A percentile compares a stretch with the other conserved stretches of the same genome.
Conservation (phyloP, 176 grass and related monocot species). For the Rhynchospora pubera region DNA sequence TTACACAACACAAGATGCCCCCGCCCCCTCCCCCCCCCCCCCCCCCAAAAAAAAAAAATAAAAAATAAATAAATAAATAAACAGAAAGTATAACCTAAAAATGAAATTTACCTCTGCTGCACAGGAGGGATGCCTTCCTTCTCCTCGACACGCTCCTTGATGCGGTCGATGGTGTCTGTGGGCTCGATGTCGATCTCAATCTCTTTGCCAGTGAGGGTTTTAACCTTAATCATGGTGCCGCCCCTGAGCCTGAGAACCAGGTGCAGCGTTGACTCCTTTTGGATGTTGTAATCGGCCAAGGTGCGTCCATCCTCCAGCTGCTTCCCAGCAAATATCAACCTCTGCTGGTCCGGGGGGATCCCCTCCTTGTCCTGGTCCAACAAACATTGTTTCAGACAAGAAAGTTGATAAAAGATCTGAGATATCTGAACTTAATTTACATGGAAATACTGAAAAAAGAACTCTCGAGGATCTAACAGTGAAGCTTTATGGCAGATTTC, state of each 20-base stretch:
- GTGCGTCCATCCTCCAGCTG: constrained; percentile 80
- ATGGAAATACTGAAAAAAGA: neutral
- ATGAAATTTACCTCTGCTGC: constrained; percentile 57
- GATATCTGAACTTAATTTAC: neutral
- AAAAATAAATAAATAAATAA: too few species aligned
- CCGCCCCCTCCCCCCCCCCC: too few species aligned
- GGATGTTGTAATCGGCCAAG: constrained; percentile 86
- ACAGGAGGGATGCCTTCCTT: constrained; percentile 97
- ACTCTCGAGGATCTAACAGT: neutral
- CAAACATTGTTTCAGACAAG: neutral
- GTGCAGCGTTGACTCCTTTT: constrained; percentile 88
- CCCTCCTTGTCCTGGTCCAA: constrained; percentile 70
- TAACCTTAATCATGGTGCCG: constrained; percentile 94
- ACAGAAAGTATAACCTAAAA: neutral
- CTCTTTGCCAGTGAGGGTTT: constrained; percentile 86
- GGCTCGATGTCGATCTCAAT: constrained; percentile 89
- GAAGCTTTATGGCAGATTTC: neutral
- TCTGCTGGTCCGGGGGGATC: constrained; percentile 76
- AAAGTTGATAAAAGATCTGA: neutral
- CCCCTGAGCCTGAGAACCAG: constrained; percentile 80
- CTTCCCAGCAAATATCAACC: constrained; percentile 80
- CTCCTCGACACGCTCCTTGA: constrained; percentile 96
- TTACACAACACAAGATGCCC: neutral
- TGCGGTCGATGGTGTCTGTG: constrained; percentile 68
- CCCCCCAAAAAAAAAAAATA: too few species aligned